Evolutionary conservation across 1,139 yeast species (phyloP), one percentile per base, ranked within the genome.

Genomic region (Sugiyamaella grinbergsii): DNA sequence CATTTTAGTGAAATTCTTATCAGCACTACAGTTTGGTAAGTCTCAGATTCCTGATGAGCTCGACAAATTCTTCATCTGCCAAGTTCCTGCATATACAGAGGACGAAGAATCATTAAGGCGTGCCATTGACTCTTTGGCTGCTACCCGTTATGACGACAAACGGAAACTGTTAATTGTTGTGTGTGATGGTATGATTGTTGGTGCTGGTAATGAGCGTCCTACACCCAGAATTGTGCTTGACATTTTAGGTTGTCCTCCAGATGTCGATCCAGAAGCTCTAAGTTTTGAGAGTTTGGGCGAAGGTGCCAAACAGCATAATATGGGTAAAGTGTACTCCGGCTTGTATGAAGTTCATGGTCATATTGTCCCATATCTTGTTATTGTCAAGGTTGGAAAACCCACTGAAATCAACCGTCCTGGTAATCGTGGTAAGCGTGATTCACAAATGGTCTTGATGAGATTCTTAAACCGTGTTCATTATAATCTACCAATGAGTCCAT

Each of bases 141-240:
- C 71, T 24, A 61, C 70, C 26, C 63, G 70, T 50, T 72, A 72
- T 42, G 75, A 72, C 49, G 74, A 72, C 49, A 70, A 70, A 57
- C 66, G 76, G 38, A 72, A 72, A 58, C 62, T 72, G 34, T 60
- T 72, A 42, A 61, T 71, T 16, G 65, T 72, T 15, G 61, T 72
- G 28, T 72, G 76, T 52, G 76, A 72, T 53, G 76, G 76, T 61
- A 71, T 71, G 70, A 71, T 72, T 62, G 68, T 70, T 18, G 76
- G 76, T 54, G 69, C 73, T 18, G 76, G 75, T 31, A 72, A 72
- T 54, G 76, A 72, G 41, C 60, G 66, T 34, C 71, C 76, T 2
- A 72, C 76, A 0, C 76, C 76, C 8, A 59, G 71, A 41, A 71
- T 72, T 44, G 76, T 72, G 22, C 60, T 72, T 22, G 75, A 72